phyloP scores from a whole-genome alignment of 1,284 basidiomycete genomes.

The Takashimella tepidaria region DNA sequence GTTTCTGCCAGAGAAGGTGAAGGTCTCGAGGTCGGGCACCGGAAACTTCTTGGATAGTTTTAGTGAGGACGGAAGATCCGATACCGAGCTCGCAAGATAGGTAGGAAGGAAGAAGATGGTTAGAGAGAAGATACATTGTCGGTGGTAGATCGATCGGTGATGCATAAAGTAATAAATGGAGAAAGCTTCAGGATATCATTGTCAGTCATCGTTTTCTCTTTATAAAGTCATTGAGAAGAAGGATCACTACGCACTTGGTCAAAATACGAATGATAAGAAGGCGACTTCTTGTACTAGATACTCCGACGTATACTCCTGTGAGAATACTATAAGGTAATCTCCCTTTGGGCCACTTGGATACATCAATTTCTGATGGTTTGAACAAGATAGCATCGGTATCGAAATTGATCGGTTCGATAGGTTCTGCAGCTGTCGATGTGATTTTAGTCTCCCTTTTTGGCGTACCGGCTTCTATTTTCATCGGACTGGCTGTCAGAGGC shows the following conservation, averaged over 20 bases:
- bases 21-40: constrained; percentile 66
- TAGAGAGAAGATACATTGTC: constrained; percentile 84
- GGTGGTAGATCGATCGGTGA: constrained; percentile 68
- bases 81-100: constrained; percentile 68
- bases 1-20: constrained; percentile 53
- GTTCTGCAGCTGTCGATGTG: constrained; percentile 20
- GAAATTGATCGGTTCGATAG: constrained; percentile 44
- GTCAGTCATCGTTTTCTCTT: not conserved
- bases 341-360: constrained; percentile 45
- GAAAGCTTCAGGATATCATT: constrained; percentile 44
- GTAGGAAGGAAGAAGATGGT: constrained; percentile 76
- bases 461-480: not conserved
- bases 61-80: constrained; percentile 69
- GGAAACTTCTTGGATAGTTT: constrained; percentile 75
- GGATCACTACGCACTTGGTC: constrained; percentile 65
- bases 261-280: constrained; percentile 71
- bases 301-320: constrained; percentile 64
- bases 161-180: constrained; percentile 64
- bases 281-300: constrained; percentile 75
- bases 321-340: constrained; percentile 74
- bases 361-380: constrained; percentile 46
- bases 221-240: constrained; percentile 7
- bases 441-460: constrained; percentile 12
- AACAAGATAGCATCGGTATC: constrained; percentile 48
- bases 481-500: constrained; percentile 11